Evolutionary conservation across 1,139 yeast species (phyloP).

Genomic region (Diutina catenulata): DNA sequence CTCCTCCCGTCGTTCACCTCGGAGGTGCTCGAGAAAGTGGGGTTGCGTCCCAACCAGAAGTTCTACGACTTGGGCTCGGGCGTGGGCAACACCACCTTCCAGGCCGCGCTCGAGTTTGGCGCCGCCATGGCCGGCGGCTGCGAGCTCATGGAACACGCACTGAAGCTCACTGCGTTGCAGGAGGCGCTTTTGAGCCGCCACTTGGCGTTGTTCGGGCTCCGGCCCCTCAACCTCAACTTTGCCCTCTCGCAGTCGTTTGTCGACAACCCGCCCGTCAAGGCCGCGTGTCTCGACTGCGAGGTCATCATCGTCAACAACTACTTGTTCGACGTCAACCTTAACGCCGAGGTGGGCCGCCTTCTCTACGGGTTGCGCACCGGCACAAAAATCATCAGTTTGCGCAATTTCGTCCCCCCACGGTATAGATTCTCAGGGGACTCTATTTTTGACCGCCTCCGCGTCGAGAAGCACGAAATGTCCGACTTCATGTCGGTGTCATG

Average conservation of each 20-base stretch:
- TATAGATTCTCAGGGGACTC: conserved; percentile 47
- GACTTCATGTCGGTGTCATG: conserved; percentile 73
- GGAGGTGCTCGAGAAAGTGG: conserved; percentile 55
- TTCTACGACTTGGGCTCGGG: conserved; percentile 90
- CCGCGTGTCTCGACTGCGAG: conserved; percentile 49
- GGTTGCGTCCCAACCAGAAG: conserved; percentile 36
- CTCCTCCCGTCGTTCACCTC: conserved; percentile 68
- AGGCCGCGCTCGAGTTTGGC: conserved; percentile 82
- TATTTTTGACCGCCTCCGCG: conserved; percentile 49
- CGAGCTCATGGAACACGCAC: conserved; percentile 80
- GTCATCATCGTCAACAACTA: conserved; percentile 75
- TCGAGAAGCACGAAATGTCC: conserved; percentile 26
- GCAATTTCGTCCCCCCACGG: conserved; percentile 55
- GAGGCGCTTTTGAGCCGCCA: conserved; percentile 45
- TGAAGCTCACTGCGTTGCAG: conserved; percentile 54
- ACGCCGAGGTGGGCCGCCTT: conserved; percentile 55
- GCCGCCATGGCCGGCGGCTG: conserved; percentile 72
- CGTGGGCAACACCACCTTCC: conserved; percentile 84
- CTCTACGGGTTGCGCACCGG: conserved; percentile 59
- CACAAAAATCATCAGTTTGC: conserved; percentile 65
- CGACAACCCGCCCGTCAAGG: conserved; percentile 43
- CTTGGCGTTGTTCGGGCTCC: conserved; percentile 51
- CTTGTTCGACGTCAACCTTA: conserved; percentile 64
- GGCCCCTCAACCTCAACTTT: conserved; percentile 42
- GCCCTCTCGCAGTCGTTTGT: conserved; percentile 39